phyloP scores from a whole-genome alignment of 768 basidiomycete genomes.

The Steccherinum ochraceum region DNA sequence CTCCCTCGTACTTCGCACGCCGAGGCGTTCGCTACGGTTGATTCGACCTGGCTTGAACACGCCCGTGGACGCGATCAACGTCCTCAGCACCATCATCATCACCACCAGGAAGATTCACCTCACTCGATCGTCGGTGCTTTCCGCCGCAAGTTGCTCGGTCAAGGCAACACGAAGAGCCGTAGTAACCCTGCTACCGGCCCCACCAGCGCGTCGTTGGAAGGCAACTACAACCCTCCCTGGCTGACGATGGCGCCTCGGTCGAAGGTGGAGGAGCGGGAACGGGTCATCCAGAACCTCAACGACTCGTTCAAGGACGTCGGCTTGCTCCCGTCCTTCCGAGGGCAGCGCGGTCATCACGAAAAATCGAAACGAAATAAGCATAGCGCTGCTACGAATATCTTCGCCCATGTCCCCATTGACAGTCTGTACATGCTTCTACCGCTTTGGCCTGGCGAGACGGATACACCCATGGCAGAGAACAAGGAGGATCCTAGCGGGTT shows the following conservation, averaged over 20 bases:
- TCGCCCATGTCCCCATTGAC: conserved; percentile 50
- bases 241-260: conserved; percentile 55
- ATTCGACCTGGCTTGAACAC: conserved; percentile 23
- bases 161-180: conserved; percentile 12
- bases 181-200: conserved; percentile 11
- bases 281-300: conserved; percentile 57
- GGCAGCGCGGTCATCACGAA: conserved; percentile 13
- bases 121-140: conserved; percentile 14
- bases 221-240: conserved; percentile 50
- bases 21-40: conserved; percentile 30
- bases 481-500: conserved; percentile 14
- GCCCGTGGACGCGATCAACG: conserved; percentile 17
- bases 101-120: conserved; percentile 1
- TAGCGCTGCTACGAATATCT: conserved; percentile 14
- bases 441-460: conserved; percentile 76
- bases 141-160: conserved; percentile 16
- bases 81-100: neutral
- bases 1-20: conserved; percentile 27
- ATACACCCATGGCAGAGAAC: conserved; percentile 27
- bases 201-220: conserved; percentile 14
- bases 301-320: conserved; percentile 79
- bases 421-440: conserved; percentile 80
- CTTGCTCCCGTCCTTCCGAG: conserved; percentile 48
- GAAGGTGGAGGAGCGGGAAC: conserved; percentile 61
- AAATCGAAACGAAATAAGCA: conserved; percentile 16